phyloP scores from a whole-genome alignment of 306 rosid species.

The Castanea sativa region DNA sequence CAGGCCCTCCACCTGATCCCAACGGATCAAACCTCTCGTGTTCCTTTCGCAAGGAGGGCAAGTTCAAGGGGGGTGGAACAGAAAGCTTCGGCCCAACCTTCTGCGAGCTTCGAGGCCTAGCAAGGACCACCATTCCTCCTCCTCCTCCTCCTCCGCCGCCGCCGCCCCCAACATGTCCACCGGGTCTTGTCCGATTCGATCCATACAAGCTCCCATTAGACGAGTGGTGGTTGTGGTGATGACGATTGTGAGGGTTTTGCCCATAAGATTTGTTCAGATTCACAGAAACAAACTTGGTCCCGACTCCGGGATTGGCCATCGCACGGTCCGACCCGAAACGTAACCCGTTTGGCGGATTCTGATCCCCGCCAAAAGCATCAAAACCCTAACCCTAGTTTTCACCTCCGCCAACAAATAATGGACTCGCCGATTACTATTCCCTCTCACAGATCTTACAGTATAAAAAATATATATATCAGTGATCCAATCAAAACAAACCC shows the following conservation, averaged over 20 bases:
- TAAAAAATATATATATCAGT: not conserved
- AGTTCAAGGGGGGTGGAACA: slow-evolving; percentile 98
- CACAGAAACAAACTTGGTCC: slow-evolving; percentile 78
- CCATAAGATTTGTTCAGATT: slow-evolving; percentile 98
- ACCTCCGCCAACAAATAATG: slow-evolving; percentile 12
- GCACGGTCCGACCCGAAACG: slow-evolving; percentile 34
- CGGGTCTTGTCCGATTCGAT: slow-evolving; percentile 53
- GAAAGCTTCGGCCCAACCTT: slow-evolving; percentile 90
- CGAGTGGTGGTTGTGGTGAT: slow-evolving; percentile 9
- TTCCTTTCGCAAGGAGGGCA: slow-evolving; percentile 86
- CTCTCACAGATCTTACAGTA: slow-evolving; percentile 28
- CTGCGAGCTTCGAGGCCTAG: slow-evolving; percentile 90
- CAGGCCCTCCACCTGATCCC: slow-evolving; percentile 60
- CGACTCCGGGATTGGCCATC: slow-evolving; percentile 93
- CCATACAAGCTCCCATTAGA: slow-evolving; percentile 44
- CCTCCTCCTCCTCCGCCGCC: slow-evolving; percentile 51
- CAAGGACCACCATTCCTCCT: slow-evolving; percentile 78
- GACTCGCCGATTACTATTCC: slow-evolving; percentile 10
- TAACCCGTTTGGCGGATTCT: slow-evolving; percentile 41
- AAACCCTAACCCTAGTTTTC: slow-evolving; percentile 48
- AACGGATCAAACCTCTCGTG: slow-evolving; percentile 80
- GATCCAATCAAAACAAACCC: slow-evolving; percentile 9
- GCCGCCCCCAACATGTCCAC: slow-evolving; percentile 29
- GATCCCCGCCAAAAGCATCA: slow-evolving; percentile 65
- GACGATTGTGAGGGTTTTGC: slow-evolving; percentile 51